Percentiles rank a stretch among this genome's conserved stretches.
Conservation (phyloP, 208 protist genomes). For the Acanthamoeba culbertsoni region DNA sequence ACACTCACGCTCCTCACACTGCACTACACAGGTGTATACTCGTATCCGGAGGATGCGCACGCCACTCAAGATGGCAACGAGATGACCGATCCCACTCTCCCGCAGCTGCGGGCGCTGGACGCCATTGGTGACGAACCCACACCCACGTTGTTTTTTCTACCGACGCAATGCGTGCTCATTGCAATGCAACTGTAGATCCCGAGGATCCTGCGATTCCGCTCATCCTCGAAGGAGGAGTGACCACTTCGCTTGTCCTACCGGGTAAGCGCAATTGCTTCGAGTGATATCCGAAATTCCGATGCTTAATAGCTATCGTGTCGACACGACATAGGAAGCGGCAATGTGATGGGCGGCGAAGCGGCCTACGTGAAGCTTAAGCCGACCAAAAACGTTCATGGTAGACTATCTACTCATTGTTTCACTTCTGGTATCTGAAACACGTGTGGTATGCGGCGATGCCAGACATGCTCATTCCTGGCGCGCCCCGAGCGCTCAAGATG, state of each 20-base stretch:
- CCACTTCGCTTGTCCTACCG: constrained; percentile 65
- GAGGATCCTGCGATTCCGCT: constrained; percentile 59
- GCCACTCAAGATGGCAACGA: constrained; percentile 65
- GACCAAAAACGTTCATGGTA: neutral
- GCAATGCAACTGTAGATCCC: constrained; percentile 23
- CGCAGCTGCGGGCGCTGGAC: constrained; percentile 59
- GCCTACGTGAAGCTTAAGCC: constrained; percentile 14
- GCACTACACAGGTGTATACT: constrained; percentile 49
- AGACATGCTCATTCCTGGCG: constrained; percentile 61
- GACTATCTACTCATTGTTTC: neutral
- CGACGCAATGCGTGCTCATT: too few relatives aligned
- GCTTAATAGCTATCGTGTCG: neutral
- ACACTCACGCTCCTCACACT: too few relatives aligned
- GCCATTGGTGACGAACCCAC: too few relatives aligned
- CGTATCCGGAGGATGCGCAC: constrained; percentile 27
- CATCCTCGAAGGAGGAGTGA: constrained; percentile 62
- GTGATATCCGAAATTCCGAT: too few relatives aligned
- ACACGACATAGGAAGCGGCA: neutral
- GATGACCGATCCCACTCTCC: constrained; percentile 57
- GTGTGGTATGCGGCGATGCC: neutral
- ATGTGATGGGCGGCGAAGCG: constrained; percentile 69
- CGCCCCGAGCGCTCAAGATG: constrained; percentile 65
- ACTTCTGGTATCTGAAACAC: neutral
- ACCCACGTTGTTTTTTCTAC: neutral
- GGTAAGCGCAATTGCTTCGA: neutral